Evolutionary conservation across 257 asterid species (phyloP).

Genomic region (Solanum peruvianum): DNA sequence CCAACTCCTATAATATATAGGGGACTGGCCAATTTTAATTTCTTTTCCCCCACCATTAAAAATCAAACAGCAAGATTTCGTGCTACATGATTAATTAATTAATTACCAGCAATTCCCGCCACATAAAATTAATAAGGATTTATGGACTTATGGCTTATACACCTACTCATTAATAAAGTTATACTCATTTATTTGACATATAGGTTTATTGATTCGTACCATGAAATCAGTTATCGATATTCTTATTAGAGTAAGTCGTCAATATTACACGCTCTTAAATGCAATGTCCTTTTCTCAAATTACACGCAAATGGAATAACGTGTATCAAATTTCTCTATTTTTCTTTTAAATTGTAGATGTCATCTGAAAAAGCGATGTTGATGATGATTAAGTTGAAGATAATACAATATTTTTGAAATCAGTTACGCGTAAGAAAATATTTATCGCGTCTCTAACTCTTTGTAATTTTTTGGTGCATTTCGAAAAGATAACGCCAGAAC

Average conservation of each 20-base stretch:
- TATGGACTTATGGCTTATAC: background rate
- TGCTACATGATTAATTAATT: background rate
- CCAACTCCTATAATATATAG: background rate
- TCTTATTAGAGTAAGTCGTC: fast-evolving
- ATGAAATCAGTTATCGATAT: background rate
- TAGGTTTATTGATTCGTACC: background rate
- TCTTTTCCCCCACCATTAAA: background rate
- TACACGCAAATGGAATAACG: background rate
- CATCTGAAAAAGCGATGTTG: too few relatives aligned
- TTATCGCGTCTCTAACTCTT: too few relatives aligned
- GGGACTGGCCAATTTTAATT: background rate
- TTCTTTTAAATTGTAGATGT: background rate
- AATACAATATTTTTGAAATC: too few relatives aligned
- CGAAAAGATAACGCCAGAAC: too few relatives aligned
- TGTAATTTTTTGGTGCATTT: too few relatives aligned
- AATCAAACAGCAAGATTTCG: background rate
- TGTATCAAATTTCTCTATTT: background rate
- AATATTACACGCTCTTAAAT: background rate
- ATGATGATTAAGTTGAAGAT: too few relatives aligned
- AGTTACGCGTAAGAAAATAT: too few relatives aligned
- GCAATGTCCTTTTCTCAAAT: background rate
- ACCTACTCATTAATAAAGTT: background rate
- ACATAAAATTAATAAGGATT: background rate
- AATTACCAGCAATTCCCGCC: background rate
- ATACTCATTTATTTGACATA: background rate